Evolutionary conservation across 495 filamentous ascomycete genomes (phyloP).

Genomic region (Penicillium psychrofluorescens): DNA sequence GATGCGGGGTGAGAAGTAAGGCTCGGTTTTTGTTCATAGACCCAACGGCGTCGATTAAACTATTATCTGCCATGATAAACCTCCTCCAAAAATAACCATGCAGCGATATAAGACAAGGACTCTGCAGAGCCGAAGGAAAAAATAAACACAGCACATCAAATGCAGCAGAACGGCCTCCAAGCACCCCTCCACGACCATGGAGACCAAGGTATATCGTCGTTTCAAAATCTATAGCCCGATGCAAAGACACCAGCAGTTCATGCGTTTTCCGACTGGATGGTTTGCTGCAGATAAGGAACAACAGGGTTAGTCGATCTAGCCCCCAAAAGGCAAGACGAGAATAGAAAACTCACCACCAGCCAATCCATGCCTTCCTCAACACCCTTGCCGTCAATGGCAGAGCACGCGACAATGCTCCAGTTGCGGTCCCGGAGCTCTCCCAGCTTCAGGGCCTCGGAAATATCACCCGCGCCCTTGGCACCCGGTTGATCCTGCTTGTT

Average conservation of each 20-base stretch:
- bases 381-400: slow-evolving; percentile 89
- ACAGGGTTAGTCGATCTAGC: slow-evolving; percentile 6
- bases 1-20: neutral
- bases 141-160: slow-evolving; percentile 13
- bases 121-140: slow-evolving; percentile 21
- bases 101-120: slow-evolving; percentile 38
- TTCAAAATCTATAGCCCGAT: slow-evolving; percentile 29
- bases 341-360: slow-evolving; percentile 70
- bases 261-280: slow-evolving; percentile 41
- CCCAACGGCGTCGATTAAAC: slow-evolving; percentile 26
- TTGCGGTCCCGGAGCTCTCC: slow-evolving; percentile 91
- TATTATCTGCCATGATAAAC: slow-evolving; percentile 27
- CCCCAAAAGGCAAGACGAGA: neutral
- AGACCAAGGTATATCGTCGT: slow-evolving; percentile 27
- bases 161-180: slow-evolving; percentile 15
- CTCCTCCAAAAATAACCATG: slow-evolving; percentile 13
- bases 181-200: slow-evolving; percentile 3
- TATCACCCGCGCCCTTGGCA: slow-evolving; percentile 92
- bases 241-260: slow-evolving; percentile 29
- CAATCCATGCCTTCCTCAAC: slow-evolving; percentile 98
- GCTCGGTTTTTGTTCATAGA: neutral
- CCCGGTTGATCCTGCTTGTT: slow-evolving; percentile 99
- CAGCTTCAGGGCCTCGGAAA: slow-evolving; percentile 83
- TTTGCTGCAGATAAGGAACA: slow-evolving; percentile 25
- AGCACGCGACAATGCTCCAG: slow-evolving; percentile 98